phyloP scores from a whole-genome alignment of 2,329 filamentous ascomycete genomes.

The Fusarium chaquense region DNA sequence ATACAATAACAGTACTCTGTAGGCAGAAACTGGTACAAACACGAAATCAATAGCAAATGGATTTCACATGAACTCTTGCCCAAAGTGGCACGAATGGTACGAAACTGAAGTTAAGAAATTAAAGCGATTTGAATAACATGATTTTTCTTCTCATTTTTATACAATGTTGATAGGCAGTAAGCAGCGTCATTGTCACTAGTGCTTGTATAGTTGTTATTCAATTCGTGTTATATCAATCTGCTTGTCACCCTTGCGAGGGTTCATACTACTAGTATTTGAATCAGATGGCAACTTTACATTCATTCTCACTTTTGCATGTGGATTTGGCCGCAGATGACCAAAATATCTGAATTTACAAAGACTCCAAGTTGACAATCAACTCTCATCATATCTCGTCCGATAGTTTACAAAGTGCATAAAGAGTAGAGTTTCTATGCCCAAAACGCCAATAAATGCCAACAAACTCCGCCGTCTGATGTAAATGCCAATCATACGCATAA shows the following conservation, averaged over 20 bases:
- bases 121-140: too few relatives aligned
- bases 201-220: neutral
- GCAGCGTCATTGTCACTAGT: neutral
- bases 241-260: neutral
- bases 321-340: neutral
- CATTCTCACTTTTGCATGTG: neutral
- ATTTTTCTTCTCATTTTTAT: too few relatives aligned
- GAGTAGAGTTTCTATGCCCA: conserved; percentile 31
- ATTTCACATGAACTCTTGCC: neutral
- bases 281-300: neutral
- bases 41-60: neutral
- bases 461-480: neutral
- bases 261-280: neutral
- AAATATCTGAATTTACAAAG: neutral
- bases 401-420: conserved; percentile 1
- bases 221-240: neutral
- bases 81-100: neutral
- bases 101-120: neutral
- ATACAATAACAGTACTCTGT: neutral
- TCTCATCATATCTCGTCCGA: neutral
- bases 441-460: conserved; percentile 4
- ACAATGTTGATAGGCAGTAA: too few relatives aligned
- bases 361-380: conserved; percentile 12
- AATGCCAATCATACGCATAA: neutral
- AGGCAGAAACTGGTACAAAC: neutral